phyloP scores from a whole-genome alignment of 495 filamentous ascomycete species.

The Penicillium cataractarum region DNA sequence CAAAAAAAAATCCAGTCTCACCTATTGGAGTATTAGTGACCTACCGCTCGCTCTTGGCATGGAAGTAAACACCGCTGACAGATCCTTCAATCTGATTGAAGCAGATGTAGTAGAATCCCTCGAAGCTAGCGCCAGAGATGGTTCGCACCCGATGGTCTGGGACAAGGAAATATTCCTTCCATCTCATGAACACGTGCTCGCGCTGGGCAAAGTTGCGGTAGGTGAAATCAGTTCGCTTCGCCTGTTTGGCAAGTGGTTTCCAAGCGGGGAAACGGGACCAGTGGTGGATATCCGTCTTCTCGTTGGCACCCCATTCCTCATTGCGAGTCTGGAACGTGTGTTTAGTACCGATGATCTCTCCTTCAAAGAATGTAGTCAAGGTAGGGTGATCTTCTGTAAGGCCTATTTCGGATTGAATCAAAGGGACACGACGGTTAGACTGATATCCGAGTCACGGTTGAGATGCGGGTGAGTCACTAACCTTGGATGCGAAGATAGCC shows the following conservation, averaged over 20 bases:
- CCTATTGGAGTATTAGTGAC: slow-evolving; percentile 31
- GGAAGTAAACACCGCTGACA: slow-evolving; percentile 95
- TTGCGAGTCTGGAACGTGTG: slow-evolving; percentile 92
- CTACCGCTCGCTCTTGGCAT: slow-evolving; percentile 95
- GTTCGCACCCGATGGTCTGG: slow-evolving; percentile 90
- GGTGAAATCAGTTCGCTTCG: slow-evolving; percentile 75
- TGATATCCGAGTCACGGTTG: slow-evolving; percentile 23
- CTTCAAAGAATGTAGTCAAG: slow-evolving; percentile 96
- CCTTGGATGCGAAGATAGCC: slow-evolving; percentile 97
- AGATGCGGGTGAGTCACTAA: slow-evolving; percentile 41
- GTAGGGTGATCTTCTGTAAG: slow-evolving; percentile 95
- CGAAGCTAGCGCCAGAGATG: slow-evolving; percentile 93
- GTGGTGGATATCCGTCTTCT: slow-evolving; percentile 91
- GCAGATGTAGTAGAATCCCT: slow-evolving; percentile 99
- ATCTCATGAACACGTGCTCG: slow-evolving; percentile 98
- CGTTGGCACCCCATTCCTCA: slow-evolving; percentile 86
- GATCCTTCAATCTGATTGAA: slow-evolving; percentile 89
- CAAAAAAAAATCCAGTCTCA: not conserved
- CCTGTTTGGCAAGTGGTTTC: slow-evolving; percentile 74
- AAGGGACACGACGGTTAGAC: slow-evolving; percentile 11
- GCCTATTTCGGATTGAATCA: slow-evolving; percentile 52
- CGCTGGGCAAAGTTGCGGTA: slow-evolving; percentile 69
- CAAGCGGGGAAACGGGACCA: slow-evolving; percentile 91
- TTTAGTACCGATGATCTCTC: slow-evolving; percentile 95
- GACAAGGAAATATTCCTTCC: slow-evolving; percentile 99